Evolutionary conservation across 352 stramenopile species (phyloP).

Genomic region (Blastocystis sp.): DNA sequence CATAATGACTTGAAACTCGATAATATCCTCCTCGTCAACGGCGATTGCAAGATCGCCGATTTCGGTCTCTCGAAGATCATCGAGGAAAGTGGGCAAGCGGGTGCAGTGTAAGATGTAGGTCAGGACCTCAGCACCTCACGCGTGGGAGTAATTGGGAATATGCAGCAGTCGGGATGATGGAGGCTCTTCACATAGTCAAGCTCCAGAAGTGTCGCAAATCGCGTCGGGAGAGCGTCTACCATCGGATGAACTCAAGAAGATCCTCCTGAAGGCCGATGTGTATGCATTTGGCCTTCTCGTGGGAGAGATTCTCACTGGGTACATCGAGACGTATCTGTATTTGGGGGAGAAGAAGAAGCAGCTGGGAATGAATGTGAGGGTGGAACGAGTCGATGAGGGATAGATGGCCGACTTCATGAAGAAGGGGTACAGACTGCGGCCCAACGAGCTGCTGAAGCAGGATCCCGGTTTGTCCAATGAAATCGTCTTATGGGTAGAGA

Average conservation of each 20-base stretch:
- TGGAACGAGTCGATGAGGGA: background rate
- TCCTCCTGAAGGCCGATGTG: background rate
- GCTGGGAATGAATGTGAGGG: background rate
- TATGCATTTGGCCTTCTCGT: slow-evolving; percentile 19
- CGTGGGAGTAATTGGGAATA: slow-evolving; percentile 9
- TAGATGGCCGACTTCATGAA: background rate
- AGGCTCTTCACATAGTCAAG: background rate
- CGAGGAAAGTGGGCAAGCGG: background rate
- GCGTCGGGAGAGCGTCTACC: background rate
- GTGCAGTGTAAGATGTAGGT: background rate
- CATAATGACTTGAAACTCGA: slow-evolving; percentile 24
- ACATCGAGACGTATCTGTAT: background rate
- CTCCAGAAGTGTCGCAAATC: background rate
- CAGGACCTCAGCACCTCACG: background rate
- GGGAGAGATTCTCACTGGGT: slow-evolving; percentile 22
- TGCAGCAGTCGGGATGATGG: background rate
- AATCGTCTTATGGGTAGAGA: background rate
- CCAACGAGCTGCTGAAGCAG: background rate
- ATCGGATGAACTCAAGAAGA: background rate
- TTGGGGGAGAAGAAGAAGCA: background rate
- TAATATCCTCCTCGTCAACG: slow-evolving; percentile 27
- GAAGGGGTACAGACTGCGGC: background rate
- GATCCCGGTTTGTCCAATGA: background rate
- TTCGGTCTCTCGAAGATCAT: slow-evolving; percentile 9
- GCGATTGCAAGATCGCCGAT: slow-evolving; percentile 30